A percentile compares a stretch with the other conserved stretches of the same genome.
Conservation (phyloP, 192 early-diverging fungal genomes). For the Gonapodya prolifera region DNA sequence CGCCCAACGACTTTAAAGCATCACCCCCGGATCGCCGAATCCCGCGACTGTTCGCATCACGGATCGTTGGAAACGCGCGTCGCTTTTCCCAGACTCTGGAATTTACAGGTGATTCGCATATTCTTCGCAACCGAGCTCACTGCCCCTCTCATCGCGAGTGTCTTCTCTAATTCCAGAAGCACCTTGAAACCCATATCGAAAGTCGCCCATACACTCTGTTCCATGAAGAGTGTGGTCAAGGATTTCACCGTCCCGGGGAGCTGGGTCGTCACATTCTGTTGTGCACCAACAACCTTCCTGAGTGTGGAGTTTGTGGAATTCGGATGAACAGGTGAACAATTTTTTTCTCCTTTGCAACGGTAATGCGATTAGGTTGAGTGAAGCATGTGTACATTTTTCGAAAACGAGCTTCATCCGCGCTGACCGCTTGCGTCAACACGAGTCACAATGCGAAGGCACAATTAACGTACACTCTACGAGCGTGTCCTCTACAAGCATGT, state of each 20-base stretch:
- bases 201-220: not conserved
- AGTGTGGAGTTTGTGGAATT: not conserved
- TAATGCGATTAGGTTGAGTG: no score
- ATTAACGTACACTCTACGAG: not conserved
- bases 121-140: not conserved
- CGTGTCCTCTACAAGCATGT: no score
- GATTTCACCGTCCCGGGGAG: not conserved
- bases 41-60: no score
- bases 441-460: not conserved
- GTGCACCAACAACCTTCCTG: not conserved
- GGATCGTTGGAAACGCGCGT: no score
- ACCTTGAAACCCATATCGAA: not conserved
- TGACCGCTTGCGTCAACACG: not conserved
- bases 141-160: no score
- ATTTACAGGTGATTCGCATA: not conserved
- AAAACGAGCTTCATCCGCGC: not conserved
- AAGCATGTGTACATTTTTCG: no score
- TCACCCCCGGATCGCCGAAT: no score
- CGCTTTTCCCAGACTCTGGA: not conserved
- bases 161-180: no score
- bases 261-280: not conserved
- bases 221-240: not conserved
- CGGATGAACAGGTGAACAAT: not conserved
- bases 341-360: no score
- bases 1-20: no score